Conservation (phyloP, 495 filamentous ascomycete species). For the Xylaria castorea region DNA sequence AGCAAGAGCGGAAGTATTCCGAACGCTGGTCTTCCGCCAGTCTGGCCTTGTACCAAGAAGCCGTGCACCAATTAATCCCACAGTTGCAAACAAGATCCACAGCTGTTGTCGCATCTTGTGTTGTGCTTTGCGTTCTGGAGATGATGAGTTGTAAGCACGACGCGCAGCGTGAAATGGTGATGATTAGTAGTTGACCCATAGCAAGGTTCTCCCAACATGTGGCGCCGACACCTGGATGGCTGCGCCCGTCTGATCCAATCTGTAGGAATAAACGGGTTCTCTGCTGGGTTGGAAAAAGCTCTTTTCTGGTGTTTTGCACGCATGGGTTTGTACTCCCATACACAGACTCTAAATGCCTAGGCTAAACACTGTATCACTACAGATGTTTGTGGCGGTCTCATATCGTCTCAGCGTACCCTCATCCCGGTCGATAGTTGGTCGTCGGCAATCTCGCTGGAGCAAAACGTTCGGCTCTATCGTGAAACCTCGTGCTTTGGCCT, state of each 20-base stretch:
- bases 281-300: background rate
- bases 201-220: conserved; percentile 9
- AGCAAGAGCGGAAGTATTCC: conserved; percentile 10
- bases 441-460: background rate
- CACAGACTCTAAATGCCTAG: background rate
- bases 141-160: background rate
- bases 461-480: background rate
- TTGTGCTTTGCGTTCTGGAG: conserved; percentile 5
- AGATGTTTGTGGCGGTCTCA: conserved; percentile 6
- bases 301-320: conserved; percentile 17
- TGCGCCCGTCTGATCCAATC: conserved; percentile 7
- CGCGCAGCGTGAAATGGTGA: background rate
- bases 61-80: conserved; percentile 1
- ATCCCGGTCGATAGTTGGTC: background rate
- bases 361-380: background rate
- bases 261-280: conserved; percentile 2
- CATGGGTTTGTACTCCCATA: conserved; percentile 1
- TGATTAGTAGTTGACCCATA: background rate
- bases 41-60: conserved; percentile 8
- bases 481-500: background rate
- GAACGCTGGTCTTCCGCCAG: conserved; percentile 1
- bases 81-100: background rate
- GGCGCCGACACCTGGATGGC: conserved; percentile 8
- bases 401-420: conserved; percentile 1
- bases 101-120: conserved; percentile 4